A percentile compares a stretch with the other conserved stretches of the same genome.
Conservation (phyloP, 805 yeast genomes). For the Candida xyloterini region DNA sequence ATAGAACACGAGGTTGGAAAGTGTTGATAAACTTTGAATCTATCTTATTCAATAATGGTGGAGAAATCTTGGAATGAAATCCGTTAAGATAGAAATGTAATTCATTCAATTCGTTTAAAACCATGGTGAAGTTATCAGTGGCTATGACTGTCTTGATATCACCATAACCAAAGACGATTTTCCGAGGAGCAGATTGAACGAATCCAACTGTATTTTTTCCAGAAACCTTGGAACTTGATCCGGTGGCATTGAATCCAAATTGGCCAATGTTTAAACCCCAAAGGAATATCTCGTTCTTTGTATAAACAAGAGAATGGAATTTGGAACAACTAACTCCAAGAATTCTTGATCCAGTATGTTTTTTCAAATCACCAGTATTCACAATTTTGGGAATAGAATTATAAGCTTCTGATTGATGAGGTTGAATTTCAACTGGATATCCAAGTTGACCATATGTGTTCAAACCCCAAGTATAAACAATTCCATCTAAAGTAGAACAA, state of each 20-base stretch:
- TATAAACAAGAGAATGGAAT: conserved; percentile 63
- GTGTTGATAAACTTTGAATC: conserved; percentile 46
- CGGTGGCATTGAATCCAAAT: conserved; percentile 51
- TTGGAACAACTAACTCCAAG: conserved; percentile 59
- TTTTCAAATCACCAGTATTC: conserved; percentile 41
- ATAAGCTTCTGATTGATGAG: conserved; percentile 27
- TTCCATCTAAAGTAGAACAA: conserved; percentile 48
- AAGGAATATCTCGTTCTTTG: conserved; percentile 45
- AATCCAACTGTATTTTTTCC: conserved; percentile 8
- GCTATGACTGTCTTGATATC: conserved; percentile 55
- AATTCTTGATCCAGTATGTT: conserved; percentile 27
- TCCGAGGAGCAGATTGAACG: conserved; percentile 17
- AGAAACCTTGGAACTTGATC: conserved; percentile 14
- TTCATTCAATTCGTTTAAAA: conserved; percentile 55
- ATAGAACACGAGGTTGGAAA: conserved; percentile 51
- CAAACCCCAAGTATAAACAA: conserved; percentile 78
- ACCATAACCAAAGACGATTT: conserved; percentile 42
- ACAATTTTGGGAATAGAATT: conserved; percentile 39
- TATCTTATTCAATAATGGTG: conserved; percentile 32
- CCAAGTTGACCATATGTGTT: conserved; percentile 71
- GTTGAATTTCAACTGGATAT: conserved; percentile 32
- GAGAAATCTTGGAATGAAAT: conserved; percentile 48
- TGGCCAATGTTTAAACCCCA: conserved; percentile 89
- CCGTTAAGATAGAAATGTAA: conserved; percentile 60
- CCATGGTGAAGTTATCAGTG: conserved; percentile 66